A percentile compares a stretch with the other conserved stretches of the same genome.
Evolutionary conservation across 2,329 filamentous ascomycete genomes (phyloP).

Genomic region (Fonsecaea monophora): DNA sequence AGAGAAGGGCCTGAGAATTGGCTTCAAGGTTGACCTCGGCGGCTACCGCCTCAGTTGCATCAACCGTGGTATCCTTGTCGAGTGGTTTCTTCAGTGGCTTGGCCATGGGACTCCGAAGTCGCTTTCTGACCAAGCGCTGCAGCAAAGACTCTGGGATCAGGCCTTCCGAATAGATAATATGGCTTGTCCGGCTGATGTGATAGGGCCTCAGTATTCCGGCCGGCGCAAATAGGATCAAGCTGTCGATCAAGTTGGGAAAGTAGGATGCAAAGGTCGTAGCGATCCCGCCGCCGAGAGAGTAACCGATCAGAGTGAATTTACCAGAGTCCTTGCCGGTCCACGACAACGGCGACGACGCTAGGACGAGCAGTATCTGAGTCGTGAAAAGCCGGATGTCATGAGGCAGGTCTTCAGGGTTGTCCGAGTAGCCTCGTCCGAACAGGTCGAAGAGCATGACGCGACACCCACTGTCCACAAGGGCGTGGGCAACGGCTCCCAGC

Average conservation of each 20-base stretch:
- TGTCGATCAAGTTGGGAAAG: conserved; percentile 71
- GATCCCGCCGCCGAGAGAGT: conserved; percentile 80
- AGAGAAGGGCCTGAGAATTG: conserved; percentile 56
- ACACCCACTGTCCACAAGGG: conserved; percentile 69
- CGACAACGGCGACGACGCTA: conserved; percentile 71
- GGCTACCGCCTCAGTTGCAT: conserved; percentile 50
- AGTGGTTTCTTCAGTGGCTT: conserved; percentile 40
- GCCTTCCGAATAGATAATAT: conserved; percentile 67
- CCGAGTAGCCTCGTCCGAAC: conserved; percentile 77
- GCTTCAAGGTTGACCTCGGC: conserved; percentile 49
- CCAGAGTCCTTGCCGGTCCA: conserved; percentile 64
- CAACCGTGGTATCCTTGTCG: conserved; percentile 45
- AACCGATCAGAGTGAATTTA: conserved; percentile 75
- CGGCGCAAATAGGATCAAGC: conserved; percentile 78
- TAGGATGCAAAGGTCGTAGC: conserved; percentile 72
- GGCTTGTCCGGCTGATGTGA: conserved; percentile 67
- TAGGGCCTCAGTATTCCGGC: conserved; percentile 73
- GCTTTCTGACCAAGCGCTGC: conserved; percentile 57
- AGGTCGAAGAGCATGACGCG: conserved; percentile 79
- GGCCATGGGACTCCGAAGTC: conserved; percentile 55
- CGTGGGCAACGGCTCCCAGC: conserved; percentile 69
- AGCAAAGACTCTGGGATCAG: conserved; percentile 66
- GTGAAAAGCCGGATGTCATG: conserved; percentile 78
- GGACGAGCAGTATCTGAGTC: conserved; percentile 72
- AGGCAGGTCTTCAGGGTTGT: conserved; percentile 68